Evolutionary conservation across 1,284 basidiomycete species (phyloP).

Genomic region (Lignosus rhinocerotis): DNA sequence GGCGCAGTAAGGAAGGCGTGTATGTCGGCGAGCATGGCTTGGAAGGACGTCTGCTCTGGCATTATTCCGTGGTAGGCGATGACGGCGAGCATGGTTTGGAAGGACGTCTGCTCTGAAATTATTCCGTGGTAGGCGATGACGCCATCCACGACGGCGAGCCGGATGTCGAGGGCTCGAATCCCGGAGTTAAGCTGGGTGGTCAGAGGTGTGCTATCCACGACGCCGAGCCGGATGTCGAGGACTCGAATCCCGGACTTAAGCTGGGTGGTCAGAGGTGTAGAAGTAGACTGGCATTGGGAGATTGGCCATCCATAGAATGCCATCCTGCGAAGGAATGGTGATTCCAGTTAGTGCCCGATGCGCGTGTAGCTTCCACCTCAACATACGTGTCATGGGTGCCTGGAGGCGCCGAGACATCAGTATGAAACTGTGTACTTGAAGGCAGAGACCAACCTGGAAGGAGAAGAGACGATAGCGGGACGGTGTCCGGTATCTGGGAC

Average conservation of each 20-base stretch:
- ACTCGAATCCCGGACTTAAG: conserved; percentile 73
- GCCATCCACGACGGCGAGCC: too few species aligned
- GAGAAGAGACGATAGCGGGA: conserved; percentile 67
- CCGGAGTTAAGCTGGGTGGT: too few species aligned
- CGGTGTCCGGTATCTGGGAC: conserved; percentile 63
- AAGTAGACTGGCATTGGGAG: conserved; percentile 67
- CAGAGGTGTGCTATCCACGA: conserved; percentile 60
- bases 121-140: too few species aligned
- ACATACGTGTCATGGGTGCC: conserved; percentile 72
- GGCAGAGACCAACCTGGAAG: conserved; percentile 62
- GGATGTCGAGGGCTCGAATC: too few species aligned
- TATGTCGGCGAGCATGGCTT: conserved; percentile 58
- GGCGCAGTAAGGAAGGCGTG: conserved; percentile 66
- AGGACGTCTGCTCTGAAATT: too few species aligned
- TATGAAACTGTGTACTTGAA: neutral
- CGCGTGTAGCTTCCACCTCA: neutral
- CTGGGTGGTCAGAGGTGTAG: conserved; percentile 57
- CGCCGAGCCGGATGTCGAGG: conserved; percentile 78
- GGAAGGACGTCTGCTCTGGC: conserved; percentile 69
- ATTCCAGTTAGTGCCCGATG: neutral
- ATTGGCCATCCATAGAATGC: conserved; percentile 81
- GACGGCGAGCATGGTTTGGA: too few species aligned
- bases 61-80: conserved; percentile 81
- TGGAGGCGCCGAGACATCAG: conserved; percentile 21
- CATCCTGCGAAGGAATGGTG: conserved; percentile 47